Conservation (phyloP, 305 asterid species). For the Fraxinus nigra region DNA sequence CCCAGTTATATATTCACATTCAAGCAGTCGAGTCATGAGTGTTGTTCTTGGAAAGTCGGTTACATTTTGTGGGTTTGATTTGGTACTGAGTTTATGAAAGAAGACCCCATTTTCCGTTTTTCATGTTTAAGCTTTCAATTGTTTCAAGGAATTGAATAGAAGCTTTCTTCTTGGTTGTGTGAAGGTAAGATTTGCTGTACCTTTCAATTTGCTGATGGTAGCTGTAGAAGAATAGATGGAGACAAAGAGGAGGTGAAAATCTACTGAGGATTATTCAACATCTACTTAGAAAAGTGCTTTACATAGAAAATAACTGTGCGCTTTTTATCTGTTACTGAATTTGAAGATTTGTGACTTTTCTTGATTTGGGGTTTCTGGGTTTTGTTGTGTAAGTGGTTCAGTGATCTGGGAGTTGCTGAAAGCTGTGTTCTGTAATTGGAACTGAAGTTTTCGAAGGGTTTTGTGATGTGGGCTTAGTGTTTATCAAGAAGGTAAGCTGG, state of each 20-base stretch:
- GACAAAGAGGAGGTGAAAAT: background rate
- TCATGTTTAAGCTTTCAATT: background rate
- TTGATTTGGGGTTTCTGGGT: background rate
- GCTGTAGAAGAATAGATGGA: background rate
- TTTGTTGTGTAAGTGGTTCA: conserved; percentile 13
- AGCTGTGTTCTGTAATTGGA: conserved; percentile 15
- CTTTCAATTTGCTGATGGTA: background rate
- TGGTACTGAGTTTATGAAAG: background rate
- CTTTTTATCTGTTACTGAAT: background rate
- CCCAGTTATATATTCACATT: background rate
- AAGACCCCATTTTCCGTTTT: conserved; percentile 34
- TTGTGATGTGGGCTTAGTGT: background rate
- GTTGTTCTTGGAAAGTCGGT: conserved; percentile 6
- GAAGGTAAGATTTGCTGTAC: conserved; percentile 18
- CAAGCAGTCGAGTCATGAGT: background rate
- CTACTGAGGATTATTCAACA: background rate
- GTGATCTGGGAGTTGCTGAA: conserved; percentile 13
- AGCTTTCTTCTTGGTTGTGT: background rate
- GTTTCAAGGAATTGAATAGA: background rate
- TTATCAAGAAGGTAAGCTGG: background rate
- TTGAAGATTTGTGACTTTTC: background rate
- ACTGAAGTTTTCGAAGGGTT: background rate
- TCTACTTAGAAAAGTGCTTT: background rate
- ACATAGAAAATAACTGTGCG: background rate
- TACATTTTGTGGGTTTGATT: conserved; percentile 6